phyloP scores from a whole-genome alignment of 768 basidiomycete species.

The Mycena sanguinolenta region DNA sequence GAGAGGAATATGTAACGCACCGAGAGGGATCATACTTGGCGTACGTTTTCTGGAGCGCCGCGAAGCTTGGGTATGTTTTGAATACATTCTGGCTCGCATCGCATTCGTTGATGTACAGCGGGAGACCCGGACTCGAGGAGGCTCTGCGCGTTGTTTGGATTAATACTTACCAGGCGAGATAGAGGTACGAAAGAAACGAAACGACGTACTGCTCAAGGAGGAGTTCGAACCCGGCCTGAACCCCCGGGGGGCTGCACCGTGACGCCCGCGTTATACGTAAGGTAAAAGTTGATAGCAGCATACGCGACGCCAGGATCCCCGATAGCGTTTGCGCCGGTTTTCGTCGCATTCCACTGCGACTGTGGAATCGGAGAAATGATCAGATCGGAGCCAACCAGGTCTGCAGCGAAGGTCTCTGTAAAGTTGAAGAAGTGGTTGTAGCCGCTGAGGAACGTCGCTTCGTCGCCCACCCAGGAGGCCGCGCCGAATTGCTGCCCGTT shows the following conservation, averaged over 20 bases:
- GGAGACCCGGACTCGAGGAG: constrained; percentile 4
- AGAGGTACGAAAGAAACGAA: not conserved
- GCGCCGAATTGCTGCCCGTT: constrained; percentile 52
- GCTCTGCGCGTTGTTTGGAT: no score
- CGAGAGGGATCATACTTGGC: constrained; percentile 59
- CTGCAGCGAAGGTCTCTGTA: constrained; percentile 38
- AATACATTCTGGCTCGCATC: constrained; percentile 55
- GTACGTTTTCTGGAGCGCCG: constrained; percentile 52
- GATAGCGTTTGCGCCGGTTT: constrained; percentile 24
- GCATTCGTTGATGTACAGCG: constrained; percentile 50
- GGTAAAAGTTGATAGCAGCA: constrained; percentile 18
- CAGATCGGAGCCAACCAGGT: constrained; percentile 43
- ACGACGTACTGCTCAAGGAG: constrained; percentile 42
- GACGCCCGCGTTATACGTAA: no score
- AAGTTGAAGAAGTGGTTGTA: constrained; percentile 48
- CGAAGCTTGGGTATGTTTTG: constrained; percentile 53
- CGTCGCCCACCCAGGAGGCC: constrained; percentile 48
- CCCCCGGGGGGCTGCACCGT: constrained; percentile 4
- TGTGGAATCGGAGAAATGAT: constrained; percentile 53
- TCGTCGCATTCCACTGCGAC: constrained; percentile 47
- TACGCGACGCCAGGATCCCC: constrained; percentile 27
- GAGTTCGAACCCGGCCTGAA: not conserved
- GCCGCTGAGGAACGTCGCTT: constrained; percentile 46
- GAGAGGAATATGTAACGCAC: constrained; percentile 44
- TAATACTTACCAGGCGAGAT: no score